Conservation (phyloP, 2,329 filamentous ascomycete species). For the Triangularia verruculosa region DNA sequence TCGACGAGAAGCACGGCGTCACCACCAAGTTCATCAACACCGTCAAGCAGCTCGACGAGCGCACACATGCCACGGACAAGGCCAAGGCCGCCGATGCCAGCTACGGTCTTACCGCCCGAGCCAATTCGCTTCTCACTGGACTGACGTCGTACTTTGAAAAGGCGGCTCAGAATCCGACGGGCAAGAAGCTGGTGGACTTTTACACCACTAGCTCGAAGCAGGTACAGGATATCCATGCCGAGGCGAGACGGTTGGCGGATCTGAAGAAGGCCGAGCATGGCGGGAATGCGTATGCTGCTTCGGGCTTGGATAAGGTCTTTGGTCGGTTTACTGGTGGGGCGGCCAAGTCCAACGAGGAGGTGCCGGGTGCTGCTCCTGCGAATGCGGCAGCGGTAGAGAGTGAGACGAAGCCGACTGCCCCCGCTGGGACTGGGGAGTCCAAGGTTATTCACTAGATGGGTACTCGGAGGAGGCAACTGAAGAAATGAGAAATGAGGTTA, state of each 20-base stretch:
- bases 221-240: slow-evolving; percentile 88
- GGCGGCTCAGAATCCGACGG: slow-evolving; percentile 80
- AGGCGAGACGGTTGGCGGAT: slow-evolving; percentile 83
- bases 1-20: slow-evolving; percentile 88
- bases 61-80: slow-evolving; percentile 84
- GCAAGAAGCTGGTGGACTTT: slow-evolving; percentile 82
- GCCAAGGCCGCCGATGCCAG: slow-evolving; percentile 79
- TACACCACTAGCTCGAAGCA: slow-evolving; percentile 84
- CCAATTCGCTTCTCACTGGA: slow-evolving; percentile 60
- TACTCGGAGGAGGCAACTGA: neutral
- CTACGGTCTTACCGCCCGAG: slow-evolving; percentile 77
- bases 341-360: slow-evolving; percentile 9
- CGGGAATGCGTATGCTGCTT: slow-evolving; percentile 57
- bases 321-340: slow-evolving; percentile 32
- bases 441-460: slow-evolving; percentile 14
- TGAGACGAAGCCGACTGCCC: slow-evolving; percentile 11
- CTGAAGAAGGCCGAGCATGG: slow-evolving; percentile 71
- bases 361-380: slow-evolving; percentile 24
- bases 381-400: slow-evolving; percentile 22
- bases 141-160: slow-evolving; percentile 92
- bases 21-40: slow-evolving; percentile 74
- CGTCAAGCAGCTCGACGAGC: slow-evolving; percentile 73
- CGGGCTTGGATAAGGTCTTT: slow-evolving; percentile 56
- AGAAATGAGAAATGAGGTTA: neutral
- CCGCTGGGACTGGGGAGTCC: slow-evolving; percentile 10